Evolutionary conservation across 164 flowering plant species (phyloP).

Genomic region (Vitis cinerea): DNA sequence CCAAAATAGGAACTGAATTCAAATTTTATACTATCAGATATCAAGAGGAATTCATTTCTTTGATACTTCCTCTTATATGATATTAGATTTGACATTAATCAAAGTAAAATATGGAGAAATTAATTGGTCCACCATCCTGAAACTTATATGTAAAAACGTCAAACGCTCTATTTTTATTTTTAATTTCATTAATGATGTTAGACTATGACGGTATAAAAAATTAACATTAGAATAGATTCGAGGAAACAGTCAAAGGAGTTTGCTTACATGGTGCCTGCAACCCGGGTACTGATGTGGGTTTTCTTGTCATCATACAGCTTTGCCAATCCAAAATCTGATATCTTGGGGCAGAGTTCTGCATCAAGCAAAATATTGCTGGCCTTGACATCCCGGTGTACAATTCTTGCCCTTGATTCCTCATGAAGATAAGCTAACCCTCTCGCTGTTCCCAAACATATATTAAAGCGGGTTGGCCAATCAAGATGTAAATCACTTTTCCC

Average conservation of each 20-base stretch:
- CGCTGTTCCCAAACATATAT: slow-evolving; percentile 27
- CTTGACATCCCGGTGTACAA: slow-evolving; percentile 33
- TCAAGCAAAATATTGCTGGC: slow-evolving; percentile 31
- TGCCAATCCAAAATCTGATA: slow-evolving; percentile 33
- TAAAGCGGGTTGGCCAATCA: slow-evolving; percentile 20
- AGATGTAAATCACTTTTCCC: slow-evolving; percentile 13
- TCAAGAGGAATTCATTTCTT: no score
- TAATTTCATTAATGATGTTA: no score
- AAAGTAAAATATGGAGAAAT: no score
- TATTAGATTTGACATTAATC: no score
- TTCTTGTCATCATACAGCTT: slow-evolving; percentile 32
- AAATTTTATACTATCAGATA: no score
- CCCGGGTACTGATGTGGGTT: slow-evolving; percentile 31
- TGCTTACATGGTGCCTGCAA: slow-evolving; percentile 34
- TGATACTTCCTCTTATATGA: no score
- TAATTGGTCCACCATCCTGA: no score
- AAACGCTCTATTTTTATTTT: no score
- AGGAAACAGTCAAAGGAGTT: neutral
- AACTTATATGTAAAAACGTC: no score
- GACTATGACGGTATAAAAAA: no score
- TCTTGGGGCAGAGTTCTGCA: slow-evolving; percentile 22
- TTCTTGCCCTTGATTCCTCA: slow-evolving; percentile 29
- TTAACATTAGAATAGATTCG: no score
- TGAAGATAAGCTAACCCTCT: slow-evolving; percentile 31
- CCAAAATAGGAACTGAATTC: no score